Conservation (phyloP, 257 asterid genomes). For the Jaltomata sinuosa region DNA sequence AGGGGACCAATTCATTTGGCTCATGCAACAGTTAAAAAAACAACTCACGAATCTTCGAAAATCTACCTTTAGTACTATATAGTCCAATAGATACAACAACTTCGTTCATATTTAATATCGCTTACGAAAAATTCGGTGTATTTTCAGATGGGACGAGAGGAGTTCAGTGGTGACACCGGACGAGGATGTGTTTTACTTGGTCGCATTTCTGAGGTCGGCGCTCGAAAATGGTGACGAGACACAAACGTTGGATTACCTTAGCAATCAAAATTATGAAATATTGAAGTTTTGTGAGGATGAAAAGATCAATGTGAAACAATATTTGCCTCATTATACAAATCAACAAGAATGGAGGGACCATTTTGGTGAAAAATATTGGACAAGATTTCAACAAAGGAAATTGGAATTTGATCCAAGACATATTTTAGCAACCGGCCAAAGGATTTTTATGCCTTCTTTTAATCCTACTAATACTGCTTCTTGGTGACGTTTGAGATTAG, state of each 20-base stretch:
- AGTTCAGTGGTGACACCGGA: slow-evolving; percentile 60
- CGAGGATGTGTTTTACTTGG: slow-evolving; percentile 66
- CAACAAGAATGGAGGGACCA: slow-evolving; percentile 53
- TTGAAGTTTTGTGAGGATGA: slow-evolving; percentile 39
- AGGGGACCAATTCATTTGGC: slow-evolving; percentile 4
- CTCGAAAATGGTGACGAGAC: slow-evolving; percentile 49
- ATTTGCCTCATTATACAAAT: slow-evolving; percentile 72
- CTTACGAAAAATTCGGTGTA: neutral
- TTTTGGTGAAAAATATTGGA: slow-evolving; percentile 56
- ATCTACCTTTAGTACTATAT: neutral
- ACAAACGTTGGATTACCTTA: slow-evolving; percentile 37
- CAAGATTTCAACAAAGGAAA: slow-evolving; percentile 31
- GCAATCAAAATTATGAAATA: slow-evolving; percentile 40
- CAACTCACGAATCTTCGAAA: neutral
- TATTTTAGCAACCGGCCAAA: slow-evolving; percentile 67
- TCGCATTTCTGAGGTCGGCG: slow-evolving; percentile 61
- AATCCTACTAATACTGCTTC: slow-evolving; percentile 20
- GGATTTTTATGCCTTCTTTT: slow-evolving; percentile 39
- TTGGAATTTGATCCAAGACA: slow-evolving; percentile 51
- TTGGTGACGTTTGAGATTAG: slow-evolving; percentile 10
- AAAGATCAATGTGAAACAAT: slow-evolving; percentile 46
- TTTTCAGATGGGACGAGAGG: slow-evolving; percentile 49
- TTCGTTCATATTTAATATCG: neutral
- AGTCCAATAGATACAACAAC: neutral
- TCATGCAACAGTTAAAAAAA: neutral